These are phyloP conservation scores for Venturia carpophila DNA, from an alignment of 2,329 filamentous ascomycete species.

Conservation along the genomic window DNA sequence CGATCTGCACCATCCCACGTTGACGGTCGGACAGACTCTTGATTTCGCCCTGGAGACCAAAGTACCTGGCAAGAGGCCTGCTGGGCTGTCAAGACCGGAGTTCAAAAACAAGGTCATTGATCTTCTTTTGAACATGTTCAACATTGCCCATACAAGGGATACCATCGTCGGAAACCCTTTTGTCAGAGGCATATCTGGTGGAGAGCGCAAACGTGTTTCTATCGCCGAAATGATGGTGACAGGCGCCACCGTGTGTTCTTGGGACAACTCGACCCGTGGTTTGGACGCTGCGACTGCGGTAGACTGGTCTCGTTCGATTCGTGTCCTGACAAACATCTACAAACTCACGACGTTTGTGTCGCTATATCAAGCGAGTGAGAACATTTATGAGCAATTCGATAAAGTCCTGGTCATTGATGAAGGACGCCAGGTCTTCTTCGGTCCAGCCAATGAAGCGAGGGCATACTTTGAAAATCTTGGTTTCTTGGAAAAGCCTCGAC, in stretches of 20 bases:
- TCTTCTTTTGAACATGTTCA: constrained; percentile 81
- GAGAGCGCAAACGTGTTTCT: constrained; percentile 70
- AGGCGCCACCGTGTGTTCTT: constrained; percentile 61
- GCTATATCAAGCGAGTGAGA: constrained; percentile 78
- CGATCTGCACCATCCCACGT: constrained; percentile 74
- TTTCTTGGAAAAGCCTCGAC: constrained; percentile 64
- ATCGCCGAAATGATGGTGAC: constrained; percentile 78
- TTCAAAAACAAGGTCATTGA: constrained; percentile 71
- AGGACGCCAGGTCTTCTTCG: constrained; percentile 69
- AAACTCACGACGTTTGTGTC: constrained; percentile 79
- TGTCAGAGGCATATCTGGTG: constrained; percentile 70
- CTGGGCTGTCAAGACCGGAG: constrained; percentile 60
- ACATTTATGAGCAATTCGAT: constrained; percentile 70
- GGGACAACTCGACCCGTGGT: constrained; percentile 45
- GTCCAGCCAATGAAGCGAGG: constrained; percentile 58
- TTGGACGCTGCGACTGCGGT: constrained; percentile 43
- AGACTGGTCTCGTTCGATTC: constrained; percentile 41
- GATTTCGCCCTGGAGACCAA: constrained; percentile 80
- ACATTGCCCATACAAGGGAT: constrained; percentile 73
- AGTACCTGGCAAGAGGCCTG: constrained; percentile 70
- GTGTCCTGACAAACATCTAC: constrained; percentile 71
- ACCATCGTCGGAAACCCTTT: constrained; percentile 81
- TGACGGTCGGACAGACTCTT: constrained; percentile 82
- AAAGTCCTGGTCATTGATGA: constrained; percentile 76
- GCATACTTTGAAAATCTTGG: constrained; percentile 70